A percentile compares a stretch with the other conserved stretches of the same genome.
Evolutionary conservation across 2,329 filamentous ascomycete genomes (phyloP).

Genomic region (Fusarium tjaetaba): DNA sequence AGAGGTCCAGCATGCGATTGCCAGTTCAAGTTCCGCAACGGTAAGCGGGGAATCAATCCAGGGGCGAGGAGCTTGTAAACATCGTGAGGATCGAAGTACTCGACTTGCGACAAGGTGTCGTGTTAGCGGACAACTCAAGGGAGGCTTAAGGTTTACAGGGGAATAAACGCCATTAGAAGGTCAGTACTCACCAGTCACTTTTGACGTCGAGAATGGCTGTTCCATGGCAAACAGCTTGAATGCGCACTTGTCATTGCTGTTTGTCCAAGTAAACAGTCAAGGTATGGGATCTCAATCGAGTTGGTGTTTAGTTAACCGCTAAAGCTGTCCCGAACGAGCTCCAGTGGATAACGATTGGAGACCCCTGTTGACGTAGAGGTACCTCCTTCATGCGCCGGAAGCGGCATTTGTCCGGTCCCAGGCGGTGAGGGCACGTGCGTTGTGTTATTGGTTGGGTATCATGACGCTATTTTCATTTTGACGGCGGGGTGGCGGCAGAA

Average conservation of each 20-base stretch:
- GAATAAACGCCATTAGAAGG: not conserved
- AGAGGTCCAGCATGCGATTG: slow-evolving; percentile 92
- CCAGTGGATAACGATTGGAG: slow-evolving; percentile 6
- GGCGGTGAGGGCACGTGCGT: slow-evolving; percentile 34
- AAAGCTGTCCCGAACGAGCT: slow-evolving; percentile 42
- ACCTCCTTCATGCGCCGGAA: slow-evolving; percentile 37
- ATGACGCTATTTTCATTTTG: slow-evolving; percentile 31
- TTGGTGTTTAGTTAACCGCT: slow-evolving; percentile 20
- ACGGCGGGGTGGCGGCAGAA: slow-evolving; percentile 49
- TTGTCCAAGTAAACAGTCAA: slow-evolving; percentile 24
- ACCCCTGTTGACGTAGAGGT: slow-evolving; percentile 30
- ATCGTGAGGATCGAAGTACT: slow-evolving; percentile 94
- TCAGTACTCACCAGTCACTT: slow-evolving; percentile 72
- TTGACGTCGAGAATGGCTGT: slow-evolving; percentile 75
- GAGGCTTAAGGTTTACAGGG: not conserved
- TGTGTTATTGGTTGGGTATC: slow-evolving; percentile 24
- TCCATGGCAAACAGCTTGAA: slow-evolving; percentile 61
- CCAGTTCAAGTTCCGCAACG: slow-evolving; percentile 94
- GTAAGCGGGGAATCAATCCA: slow-evolving; percentile 80
- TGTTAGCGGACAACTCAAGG: slow-evolving; percentile 28
- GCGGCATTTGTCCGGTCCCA: slow-evolving; percentile 42
- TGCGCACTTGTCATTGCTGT: slow-evolving; percentile 45
- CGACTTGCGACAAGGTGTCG: slow-evolving; percentile 66
- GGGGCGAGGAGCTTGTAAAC: slow-evolving; percentile 85
- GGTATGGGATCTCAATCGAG: slow-evolving; percentile 19